These are phyloP conservation scores for Ogataea nitratoaversa DNA, from an alignment of 805 yeast species.

Conservation along the genomic window DNA sequence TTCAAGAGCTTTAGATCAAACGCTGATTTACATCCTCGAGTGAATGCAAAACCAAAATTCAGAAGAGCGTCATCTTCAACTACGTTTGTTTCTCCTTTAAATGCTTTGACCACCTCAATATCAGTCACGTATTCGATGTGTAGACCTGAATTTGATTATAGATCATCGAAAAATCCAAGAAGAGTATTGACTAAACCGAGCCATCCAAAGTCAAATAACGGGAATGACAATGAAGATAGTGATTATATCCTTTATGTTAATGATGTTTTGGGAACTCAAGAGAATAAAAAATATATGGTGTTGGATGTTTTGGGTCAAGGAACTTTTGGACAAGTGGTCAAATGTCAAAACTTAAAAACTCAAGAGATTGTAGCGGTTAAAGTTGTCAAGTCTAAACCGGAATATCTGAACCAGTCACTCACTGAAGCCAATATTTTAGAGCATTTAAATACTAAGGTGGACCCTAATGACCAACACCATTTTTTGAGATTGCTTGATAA, in stretches of 20 bases:
- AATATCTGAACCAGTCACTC: conserved; percentile 84
- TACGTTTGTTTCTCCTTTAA: conserved; percentile 68
- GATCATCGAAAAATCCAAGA: conserved; percentile 81
- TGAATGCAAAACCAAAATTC: conserved; percentile 62
- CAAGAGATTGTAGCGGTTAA: conserved; percentile 92
- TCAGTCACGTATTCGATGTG: conserved; percentile 81
- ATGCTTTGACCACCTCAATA: conserved; percentile 72
- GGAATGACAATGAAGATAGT: conserved; percentile 81
- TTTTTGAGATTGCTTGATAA: conserved; percentile 79
- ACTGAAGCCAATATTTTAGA: conserved; percentile 88
- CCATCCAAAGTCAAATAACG: conserved; percentile 76
- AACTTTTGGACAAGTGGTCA: conserved; percentile 96
- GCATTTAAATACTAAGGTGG: conserved; percentile 66
- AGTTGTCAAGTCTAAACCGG: conserved; percentile 88
- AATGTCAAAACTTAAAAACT: conserved; percentile 71
- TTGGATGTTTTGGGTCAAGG: conserved; percentile 93
- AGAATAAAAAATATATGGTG: conserved; percentile 82
- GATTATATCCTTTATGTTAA: conserved; percentile 93
- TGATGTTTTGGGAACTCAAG: conserved; percentile 84
- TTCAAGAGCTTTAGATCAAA: conserved; percentile 38
- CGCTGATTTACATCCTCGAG: conserved; percentile 56
- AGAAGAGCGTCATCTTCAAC: conserved; percentile 65
- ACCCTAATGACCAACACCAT: conserved; percentile 67
- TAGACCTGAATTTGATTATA: conserved; percentile 79
- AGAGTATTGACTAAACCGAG: conserved; percentile 90